A percentile compares a stretch with the other conserved stretches of the same genome.
Evolutionary conservation across 768 basidiomycete species (phyloP).

Genomic region (Trametes maxima): DNA sequence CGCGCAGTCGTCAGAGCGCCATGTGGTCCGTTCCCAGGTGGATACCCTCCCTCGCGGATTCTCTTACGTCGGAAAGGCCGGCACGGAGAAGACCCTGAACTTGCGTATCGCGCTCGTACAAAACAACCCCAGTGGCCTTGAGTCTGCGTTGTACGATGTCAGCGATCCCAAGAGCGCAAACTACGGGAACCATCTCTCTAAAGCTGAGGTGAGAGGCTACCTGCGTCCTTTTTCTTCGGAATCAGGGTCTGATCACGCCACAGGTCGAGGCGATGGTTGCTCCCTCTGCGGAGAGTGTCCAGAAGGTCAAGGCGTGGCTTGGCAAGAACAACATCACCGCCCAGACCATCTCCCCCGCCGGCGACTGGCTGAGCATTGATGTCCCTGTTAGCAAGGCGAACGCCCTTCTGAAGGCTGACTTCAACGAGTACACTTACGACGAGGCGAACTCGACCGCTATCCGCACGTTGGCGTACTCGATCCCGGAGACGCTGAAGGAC

Average conservation of each 20-base stretch:
- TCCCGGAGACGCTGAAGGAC: constrained; percentile 34
- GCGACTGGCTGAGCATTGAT: constrained; percentile 31
- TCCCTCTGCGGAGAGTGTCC: constrained; percentile 24
- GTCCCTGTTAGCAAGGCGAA: constrained; percentile 34
- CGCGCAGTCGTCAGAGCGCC: constrained; percentile 22
- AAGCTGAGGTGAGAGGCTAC: constrained; percentile 25
- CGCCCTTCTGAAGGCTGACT: constrained; percentile 27
- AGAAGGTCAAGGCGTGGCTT: constrained; percentile 33
- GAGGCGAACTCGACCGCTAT: constrained; percentile 32
- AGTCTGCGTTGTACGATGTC: constrained; percentile 39
- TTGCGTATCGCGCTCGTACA: constrained; percentile 44
- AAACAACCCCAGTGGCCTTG: constrained; percentile 40
- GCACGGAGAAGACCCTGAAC: constrained; percentile 34
- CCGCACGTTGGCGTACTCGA: constrained; percentile 40
- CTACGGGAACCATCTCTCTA: constrained; percentile 34
- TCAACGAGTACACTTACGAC: constrained; percentile 34
- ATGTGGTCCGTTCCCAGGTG: constrained; percentile 31
- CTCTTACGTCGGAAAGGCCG: constrained; percentile 31
- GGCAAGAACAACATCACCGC: constrained; percentile 28
- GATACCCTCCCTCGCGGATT: constrained; percentile 35
- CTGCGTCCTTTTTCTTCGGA: constrained; percentile 5
- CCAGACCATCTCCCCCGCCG: constrained; percentile 29
- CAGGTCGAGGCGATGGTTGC: constrained; percentile 32
- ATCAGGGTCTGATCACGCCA: no score
- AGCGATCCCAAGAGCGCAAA: constrained; percentile 40